These are phyloP conservation scores for Nannochloris sp. DNA, from an alignment of 139 green algal species.

Conservation along the genomic window DNA sequence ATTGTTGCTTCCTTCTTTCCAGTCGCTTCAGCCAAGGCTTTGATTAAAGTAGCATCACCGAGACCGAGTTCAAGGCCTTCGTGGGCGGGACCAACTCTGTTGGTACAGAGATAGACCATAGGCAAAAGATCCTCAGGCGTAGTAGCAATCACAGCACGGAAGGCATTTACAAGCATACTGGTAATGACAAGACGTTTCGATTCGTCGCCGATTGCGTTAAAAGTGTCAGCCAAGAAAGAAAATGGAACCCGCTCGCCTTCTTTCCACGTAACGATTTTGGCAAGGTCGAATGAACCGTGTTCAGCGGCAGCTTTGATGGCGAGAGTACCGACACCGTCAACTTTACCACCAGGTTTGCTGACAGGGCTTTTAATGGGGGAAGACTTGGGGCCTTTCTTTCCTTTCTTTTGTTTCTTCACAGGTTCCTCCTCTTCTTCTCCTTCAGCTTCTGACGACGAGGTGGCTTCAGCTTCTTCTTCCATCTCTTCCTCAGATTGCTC, in stretches of 20 bases:
- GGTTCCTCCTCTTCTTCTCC: background rate
- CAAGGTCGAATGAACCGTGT: slow-evolving; percentile 37
- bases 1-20: slow-evolving; percentile 75
- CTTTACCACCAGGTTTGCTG: background rate
- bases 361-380: background rate
- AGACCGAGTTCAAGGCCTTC: slow-evolving; percentile 92
- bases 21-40: slow-evolving; percentile 76
- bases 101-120: slow-evolving; percentile 86
- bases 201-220: slow-evolving; percentile 52
- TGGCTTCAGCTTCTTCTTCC: background rate
- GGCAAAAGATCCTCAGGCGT: slow-evolving; percentile 78
- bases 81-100: slow-evolving; percentile 83
- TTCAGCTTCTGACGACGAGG: background rate
- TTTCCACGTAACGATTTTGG: slow-evolving; percentile 46
- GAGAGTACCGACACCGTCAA: slow-evolving; percentile 66
- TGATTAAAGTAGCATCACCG: slow-evolving; percentile 88
- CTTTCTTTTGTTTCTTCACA: slow-evolving; percentile 7
- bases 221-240: slow-evolving; percentile 64
- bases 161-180: slow-evolving; percentile 57
- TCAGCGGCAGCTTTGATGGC: slow-evolving; percentile 46
- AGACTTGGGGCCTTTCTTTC: background rate
- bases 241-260: slow-evolving; percentile 68
- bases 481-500: background rate
- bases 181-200: slow-evolving; percentile 60
- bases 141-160: slow-evolving; percentile 70